A percentile compares a stretch with the other conserved stretches of the same genome.
Conservation (phyloP, 2,329 filamentous ascomycete genomes). For the Sclerotinia subarctica region DNA sequence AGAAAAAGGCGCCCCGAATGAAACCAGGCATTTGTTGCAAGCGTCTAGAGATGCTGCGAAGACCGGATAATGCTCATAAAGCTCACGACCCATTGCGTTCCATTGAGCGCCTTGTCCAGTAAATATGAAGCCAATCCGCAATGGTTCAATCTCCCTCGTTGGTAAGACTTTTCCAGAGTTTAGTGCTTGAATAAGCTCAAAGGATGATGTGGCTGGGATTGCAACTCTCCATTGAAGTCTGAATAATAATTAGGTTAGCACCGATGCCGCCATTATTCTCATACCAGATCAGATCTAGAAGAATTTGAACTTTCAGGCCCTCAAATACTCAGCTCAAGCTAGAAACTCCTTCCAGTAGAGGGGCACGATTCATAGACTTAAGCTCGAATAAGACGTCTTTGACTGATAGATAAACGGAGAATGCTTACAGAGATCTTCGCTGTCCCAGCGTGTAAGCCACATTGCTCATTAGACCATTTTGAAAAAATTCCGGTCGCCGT, state of each 20-base stretch:
- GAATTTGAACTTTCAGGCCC: too few species aligned
- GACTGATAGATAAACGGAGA: neutral
- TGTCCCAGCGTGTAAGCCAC: conserved; percentile 36
- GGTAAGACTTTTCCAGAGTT: conserved; percentile 38
- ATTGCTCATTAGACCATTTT: conserved; percentile 36
- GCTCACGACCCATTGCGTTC: conserved; percentile 29
- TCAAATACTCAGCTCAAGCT: too few species aligned
- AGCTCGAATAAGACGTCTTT: neutral
- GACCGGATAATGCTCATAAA: conserved; percentile 34
- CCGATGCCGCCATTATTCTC: neutral
- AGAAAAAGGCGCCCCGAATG: conserved; percentile 35
- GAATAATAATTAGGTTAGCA: neutral
- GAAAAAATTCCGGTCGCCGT: conserved; percentile 36
- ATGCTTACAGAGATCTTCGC: conserved; percentile 29
- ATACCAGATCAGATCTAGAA: neutral
- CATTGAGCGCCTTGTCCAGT: conserved; percentile 32
- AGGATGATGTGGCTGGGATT: conserved; percentile 30
- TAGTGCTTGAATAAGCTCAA: conserved; percentile 33
- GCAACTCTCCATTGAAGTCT: conserved; percentile 34
- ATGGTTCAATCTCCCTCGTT: conserved; percentile 28
- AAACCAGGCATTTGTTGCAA: conserved; percentile 32
- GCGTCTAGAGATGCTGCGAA: conserved; percentile 39
- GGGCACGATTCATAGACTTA: too few species aligned
- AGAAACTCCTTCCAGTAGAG: too few species aligned
- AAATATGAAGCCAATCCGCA: conserved; percentile 25